phyloP scores from a whole-genome alignment of 768 basidiomycete genomes.

The Dentipellis fragilis region DNA sequence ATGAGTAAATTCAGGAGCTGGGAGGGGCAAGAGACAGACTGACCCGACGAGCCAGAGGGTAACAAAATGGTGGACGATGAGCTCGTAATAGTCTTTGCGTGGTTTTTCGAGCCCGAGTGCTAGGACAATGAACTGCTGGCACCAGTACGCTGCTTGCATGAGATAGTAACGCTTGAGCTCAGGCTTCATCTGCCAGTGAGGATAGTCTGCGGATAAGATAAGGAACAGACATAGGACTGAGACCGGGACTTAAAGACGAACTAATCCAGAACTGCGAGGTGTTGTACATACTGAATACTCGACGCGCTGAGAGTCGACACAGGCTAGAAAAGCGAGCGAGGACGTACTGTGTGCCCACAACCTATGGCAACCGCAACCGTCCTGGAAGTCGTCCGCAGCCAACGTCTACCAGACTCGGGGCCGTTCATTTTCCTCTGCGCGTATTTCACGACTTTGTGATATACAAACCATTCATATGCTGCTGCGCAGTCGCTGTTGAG shows the following conservation, averaged over 20 bases:
- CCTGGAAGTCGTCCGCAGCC: no score
- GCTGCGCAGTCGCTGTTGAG: no score
- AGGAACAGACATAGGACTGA: background rate
- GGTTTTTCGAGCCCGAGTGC: conserved; percentile 87
- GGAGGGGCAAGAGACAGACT: conserved; percentile 9
- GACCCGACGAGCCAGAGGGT: conserved; percentile 93
- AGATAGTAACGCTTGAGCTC: conserved; percentile 89
- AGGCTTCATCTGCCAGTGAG: conserved; percentile 79
- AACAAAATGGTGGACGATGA: conserved; percentile 85
- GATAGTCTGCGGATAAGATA: conserved; percentile 48
- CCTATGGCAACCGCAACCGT: no score
- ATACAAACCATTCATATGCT: no score
- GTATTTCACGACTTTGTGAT: no score
- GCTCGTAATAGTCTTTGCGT: conserved; percentile 80
- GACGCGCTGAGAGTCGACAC: no score
- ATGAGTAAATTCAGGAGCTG: background rate
- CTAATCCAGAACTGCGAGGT: conserved; percentile 83
- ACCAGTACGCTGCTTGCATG: conserved; percentile 90
- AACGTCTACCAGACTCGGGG: no score
- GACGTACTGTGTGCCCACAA: no score
- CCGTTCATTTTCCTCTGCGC: no score
- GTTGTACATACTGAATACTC: conserved; percentile 28
- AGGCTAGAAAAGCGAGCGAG: no score
- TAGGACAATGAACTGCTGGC: conserved; percentile 87
- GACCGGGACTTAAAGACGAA: conserved; percentile 15